Base-by-base conservation (phyloP, 2,329 filamentous ascomycete species). In the Phyllosticta citriasiana region DNA sequence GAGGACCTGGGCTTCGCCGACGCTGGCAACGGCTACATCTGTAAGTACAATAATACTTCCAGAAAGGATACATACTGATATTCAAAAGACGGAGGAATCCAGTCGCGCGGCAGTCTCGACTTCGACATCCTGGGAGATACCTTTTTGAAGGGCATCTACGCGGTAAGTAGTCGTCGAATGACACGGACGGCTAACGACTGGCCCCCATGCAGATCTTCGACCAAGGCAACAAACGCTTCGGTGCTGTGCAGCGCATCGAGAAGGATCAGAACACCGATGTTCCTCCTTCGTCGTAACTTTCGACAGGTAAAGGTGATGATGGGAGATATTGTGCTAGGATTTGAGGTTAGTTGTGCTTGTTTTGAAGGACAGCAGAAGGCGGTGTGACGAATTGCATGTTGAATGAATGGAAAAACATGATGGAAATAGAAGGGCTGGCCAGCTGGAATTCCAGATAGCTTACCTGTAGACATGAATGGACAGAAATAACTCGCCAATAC, bases 111-210 rank as follows among this genome's bases (percentile, higher is more conserved):
- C 2, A 72, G 75, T 58, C 74, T 82, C 70, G 68, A 57, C 14
- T 85, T 87, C 66, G 84, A 87, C 68, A 86, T 88, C 53, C 74
- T 86, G 16, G 86, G 85, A 4, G 84, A 83, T 65, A 80, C 80
- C 1, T 86, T 85, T 68, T 71, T 88, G 71, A 87, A 86, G 76
- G 82, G 79, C 25, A 76, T 87, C 60, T 88, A 88, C 68, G 84
- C 82, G 1, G 59, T 61, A 51, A 61, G 55, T 57, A 2, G 40
- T 51, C 33, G 26, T 53, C 47, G 14, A 33, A 55, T 51, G 62
- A 82, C 80, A 53, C 16, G 16, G 27, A 30, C 12, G 14, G 9
- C 33, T 40, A 40, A 40, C 33, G 10, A 10, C 27, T 2, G 9
- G 22, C 51, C 50, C 26, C 33, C n/a, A 51, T 4, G 47, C 40